These are phyloP conservation scores for Saitozyma sp. DNA, from an alignment of 768 basidiomycete genomes.

Conservation along the genomic window DNA sequence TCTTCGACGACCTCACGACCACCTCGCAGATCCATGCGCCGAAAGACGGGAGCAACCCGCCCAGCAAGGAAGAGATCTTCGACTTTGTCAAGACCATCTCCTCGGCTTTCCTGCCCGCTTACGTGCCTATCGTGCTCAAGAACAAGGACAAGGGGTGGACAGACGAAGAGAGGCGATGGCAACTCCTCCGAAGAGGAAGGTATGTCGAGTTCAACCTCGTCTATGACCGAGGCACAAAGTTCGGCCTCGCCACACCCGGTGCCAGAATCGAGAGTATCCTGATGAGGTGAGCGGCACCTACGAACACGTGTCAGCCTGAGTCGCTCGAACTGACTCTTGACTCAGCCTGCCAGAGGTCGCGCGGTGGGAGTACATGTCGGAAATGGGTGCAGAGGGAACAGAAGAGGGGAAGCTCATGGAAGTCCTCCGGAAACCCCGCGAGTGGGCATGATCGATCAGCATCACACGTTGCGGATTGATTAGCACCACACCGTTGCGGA, in stretches of 20 bases:
- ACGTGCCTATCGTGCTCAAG: conserved; percentile 76
- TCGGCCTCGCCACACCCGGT: conserved; percentile 78
- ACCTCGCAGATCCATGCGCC: conserved; percentile 56
- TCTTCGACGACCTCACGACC: conserved; percentile 83
- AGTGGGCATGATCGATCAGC: conserved; percentile 65
- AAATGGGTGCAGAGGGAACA: conserved; percentile 65
- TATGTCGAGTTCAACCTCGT: conserved; percentile 95
- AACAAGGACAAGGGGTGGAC: conserved; percentile 58
- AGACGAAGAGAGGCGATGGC: conserved; percentile 76
- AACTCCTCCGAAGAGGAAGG: conserved; percentile 81
- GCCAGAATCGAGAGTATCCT: conserved; percentile 85
- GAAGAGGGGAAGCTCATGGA: conserved; percentile 67
- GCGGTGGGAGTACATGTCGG: conserved; percentile 85
- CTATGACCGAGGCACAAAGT: conserved; percentile 83
- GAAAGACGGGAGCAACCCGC: conserved; percentile 37
- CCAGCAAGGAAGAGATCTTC: conserved; percentile 70
- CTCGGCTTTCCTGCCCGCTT: conserved; percentile 81
- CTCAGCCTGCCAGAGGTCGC: conserved; percentile 70
- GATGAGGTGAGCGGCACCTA: conserved; percentile 66
- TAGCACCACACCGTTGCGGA: too few relatives aligned
- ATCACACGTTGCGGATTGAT: too few relatives aligned
- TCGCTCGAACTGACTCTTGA: conserved; percentile 1
- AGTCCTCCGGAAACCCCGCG: conserved; percentile 64
- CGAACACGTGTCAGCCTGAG: conserved; percentile 3
- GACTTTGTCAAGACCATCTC: conserved; percentile 70